Base-by-base conservation (phyloP, 768 basidiomycete species). In the Russula vinacea region DNA sequence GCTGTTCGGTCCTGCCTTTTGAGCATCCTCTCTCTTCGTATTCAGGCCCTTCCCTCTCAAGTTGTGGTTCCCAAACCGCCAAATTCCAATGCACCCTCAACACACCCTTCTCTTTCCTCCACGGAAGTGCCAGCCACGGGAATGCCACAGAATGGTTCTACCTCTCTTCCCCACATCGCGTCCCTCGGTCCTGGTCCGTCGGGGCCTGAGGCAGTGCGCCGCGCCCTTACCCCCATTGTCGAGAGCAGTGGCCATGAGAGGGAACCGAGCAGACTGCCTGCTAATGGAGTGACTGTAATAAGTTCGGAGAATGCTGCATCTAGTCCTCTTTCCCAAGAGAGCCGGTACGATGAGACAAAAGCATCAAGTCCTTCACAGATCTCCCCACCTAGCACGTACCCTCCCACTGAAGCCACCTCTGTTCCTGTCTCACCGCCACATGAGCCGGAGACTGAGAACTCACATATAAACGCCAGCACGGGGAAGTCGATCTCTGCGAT, bases 1-100 rank as follows among this genome's bases (percentile, higher is more conserved):
- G 76, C 78, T 10, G 80, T 89, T 67, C 81, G 92, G 16, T 77
- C 82, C 6, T 79, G 82, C 62, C 78, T 94, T 59, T 78, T 86
- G 64, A 78, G 79, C 51, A 81, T 92, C 26, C 76, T 91, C 37
- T 74, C 78, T n/a, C 80, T 84, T 42, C 83, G 87, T 58, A 85
- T 93, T 83, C 80, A 79, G 40, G 78, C 74, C 52, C 3, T 11
- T 37, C 69, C 72, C 42, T 73, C 75, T 52, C 39, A 60, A 10
- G 58, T 42, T 14, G 60, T 13, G 14, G 1, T n/a, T 19, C 16
- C 42, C 16, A 40, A 33, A 39, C 16, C 62, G 16, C 42, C 35
- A 26, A 35, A n/a, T 32, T 35, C 49, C 24, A 68, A 66, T 54
- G 29, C 9, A 0, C 10, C 52, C 17, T 35, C 66, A n/a, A 53